Percentiles rank a stretch among this genome's conserved stretches.
Conservation (phyloP, 306 rosid species). For the Arachis hypogaea region DNA sequence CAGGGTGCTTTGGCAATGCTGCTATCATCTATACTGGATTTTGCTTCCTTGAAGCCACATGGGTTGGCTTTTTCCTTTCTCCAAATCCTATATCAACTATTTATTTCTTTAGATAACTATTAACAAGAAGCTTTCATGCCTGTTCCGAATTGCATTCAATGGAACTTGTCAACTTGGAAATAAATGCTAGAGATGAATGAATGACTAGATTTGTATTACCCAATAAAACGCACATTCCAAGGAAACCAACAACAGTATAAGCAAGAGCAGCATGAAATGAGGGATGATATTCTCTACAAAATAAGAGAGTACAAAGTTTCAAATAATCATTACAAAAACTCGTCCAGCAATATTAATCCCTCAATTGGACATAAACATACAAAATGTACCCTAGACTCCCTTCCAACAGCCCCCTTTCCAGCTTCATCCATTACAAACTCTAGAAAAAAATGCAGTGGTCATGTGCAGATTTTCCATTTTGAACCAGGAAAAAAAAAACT, state of each 20-base stretch:
- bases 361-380: background rate
- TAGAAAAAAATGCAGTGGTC: background rate
- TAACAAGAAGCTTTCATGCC: background rate
- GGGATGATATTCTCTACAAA: background rate
- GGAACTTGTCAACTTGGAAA: background rate
- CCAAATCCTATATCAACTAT: background rate
- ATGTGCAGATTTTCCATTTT: background rate
- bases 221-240: background rate
- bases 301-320: background rate
- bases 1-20: too few relatives aligned
- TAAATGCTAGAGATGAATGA: background rate
- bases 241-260: background rate
- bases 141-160: background rate
- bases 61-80: background rate
- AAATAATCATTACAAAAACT: constrained; percentile 11
- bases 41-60: background rate
- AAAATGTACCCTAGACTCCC: constrained; percentile 14
- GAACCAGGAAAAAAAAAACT: constrained; percentile 13
- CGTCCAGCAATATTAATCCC: background rate
- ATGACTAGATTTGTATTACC: background rate
- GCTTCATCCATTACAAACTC: background rate
- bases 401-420: background rate
- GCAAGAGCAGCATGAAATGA: constrained; percentile 19
- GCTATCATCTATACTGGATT: background rate
- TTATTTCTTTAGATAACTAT: background rate